Base-by-base conservation (phyloP, 257 asterid species). In the Cordia subcordata region DNA sequence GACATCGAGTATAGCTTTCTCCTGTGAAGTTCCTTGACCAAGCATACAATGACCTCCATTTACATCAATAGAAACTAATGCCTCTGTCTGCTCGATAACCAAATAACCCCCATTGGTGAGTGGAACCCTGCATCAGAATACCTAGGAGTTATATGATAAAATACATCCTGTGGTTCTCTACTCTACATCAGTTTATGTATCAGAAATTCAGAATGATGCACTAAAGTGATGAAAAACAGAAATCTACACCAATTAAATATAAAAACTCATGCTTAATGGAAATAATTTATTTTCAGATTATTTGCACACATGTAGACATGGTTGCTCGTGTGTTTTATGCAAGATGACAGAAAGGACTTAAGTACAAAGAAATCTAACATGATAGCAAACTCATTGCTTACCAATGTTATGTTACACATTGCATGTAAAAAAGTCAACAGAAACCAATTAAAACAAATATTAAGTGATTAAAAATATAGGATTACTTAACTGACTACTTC, bases 1-100 rank as follows among this genome's bases (percentile, higher is more conserved):
- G 63, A 89, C 97, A 69, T 86, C 87, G 67, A 89, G 91, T 78
- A 89, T 80, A 68, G 97, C 99, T 46, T 71, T 85, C 77, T 93
- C 96, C 75, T 86, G 94, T 57, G 97, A 93, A 53, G 89, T 86
- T 63, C 96, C 95, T 79, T 93, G 84, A 65, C 99, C 95, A 64
- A 93, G 89, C 92, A 93, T 79, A 73, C 95, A 89, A 1, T 84
- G 97, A 16, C 97, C 99, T 50, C 99, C 97, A 74, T 93, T 93
- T 64, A 93, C 99, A 74, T 93, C 99, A 63, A 93, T 85, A 57
- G 99, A 93, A 59, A 93, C 93, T 62, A 93, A 62, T 47, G 99
- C 99, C 64, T 93, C 99, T 0, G 97, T 93, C 75, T 93, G 99
- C 77, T 93, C 99, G 68, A 93, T 93, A 69, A 93, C 97, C 65